A percentile compares a stretch with the other conserved stretches of the same genome.
These are phyloP conservation scores for Leishmania turanica DNA, from an alignment of 208 protist species.

Conservation along the genomic window DNA sequence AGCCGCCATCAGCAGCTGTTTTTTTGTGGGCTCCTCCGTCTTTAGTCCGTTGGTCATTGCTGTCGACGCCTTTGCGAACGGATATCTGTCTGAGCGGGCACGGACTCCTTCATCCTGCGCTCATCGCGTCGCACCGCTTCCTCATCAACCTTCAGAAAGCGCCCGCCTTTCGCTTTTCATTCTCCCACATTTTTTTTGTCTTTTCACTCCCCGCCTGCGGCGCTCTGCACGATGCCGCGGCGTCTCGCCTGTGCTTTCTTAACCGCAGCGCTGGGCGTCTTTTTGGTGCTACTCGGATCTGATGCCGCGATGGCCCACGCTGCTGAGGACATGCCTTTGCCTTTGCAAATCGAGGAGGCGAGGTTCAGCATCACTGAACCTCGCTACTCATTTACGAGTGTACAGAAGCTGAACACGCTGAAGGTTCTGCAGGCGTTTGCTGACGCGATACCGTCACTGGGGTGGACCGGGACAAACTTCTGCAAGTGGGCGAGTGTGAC, in stretches of 20 bases:
- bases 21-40: neutral
- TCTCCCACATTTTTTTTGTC: neutral
- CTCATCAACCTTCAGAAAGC: neutral
- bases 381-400: neutral
- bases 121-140: neutral
- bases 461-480: conserved; percentile 6
- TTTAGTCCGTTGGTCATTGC: neutral
- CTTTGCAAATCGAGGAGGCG: neutral
- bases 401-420: neutral
- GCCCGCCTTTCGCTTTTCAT: neutral
- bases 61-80: neutral
- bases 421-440: conserved; percentile 7
- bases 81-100: neutral
- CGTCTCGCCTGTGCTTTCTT: neutral
- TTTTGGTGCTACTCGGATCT: neutral
- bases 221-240: neutral
- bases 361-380: neutral
- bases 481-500: neutral
- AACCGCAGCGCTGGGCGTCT: neutral
- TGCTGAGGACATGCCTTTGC: neutral
- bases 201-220: neutral
- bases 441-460: conserved; percentile 7
- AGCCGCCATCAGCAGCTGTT: neutral
- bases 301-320: neutral
- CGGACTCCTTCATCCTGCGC: neutral